Conservation (phyloP, 1,284 basidiomycete species). For the Boletus smithii region DNA sequence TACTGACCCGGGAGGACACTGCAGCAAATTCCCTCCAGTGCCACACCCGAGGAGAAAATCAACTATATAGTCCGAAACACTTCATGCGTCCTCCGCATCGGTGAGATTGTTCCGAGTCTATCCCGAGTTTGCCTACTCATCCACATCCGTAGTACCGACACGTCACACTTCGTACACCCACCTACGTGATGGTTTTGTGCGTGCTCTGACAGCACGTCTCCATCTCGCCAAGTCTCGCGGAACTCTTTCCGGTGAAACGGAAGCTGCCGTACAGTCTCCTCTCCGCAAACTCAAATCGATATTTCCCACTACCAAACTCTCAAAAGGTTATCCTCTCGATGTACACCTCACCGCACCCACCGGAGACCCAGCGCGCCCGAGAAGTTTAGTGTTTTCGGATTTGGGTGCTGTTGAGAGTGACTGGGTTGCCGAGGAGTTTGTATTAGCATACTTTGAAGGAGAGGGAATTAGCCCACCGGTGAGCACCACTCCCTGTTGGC, state of each 20-base stretch:
- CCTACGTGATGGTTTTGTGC: slow-evolving; percentile 81
- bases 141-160: slow-evolving; percentile 61
- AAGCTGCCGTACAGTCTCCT: slow-evolving; percentile 54
- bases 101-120: slow-evolving; percentile 36
- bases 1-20: background rate
- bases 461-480: slow-evolving; percentile 69
- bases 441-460: slow-evolving; percentile 72
- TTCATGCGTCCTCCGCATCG: slow-evolving; percentile 72
- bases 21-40: slow-evolving; percentile 40
- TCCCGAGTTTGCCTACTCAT: background rate
- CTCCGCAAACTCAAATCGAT: slow-evolving; percentile 70
- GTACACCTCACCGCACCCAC: slow-evolving; percentile 59
- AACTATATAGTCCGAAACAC: slow-evolving; percentile 63
- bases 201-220: slow-evolving; percentile 69
- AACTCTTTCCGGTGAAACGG: slow-evolving; percentile 55
- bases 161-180: slow-evolving; percentile 79
- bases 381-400: slow-evolving; percentile 66
- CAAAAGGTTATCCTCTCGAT: slow-evolving; percentile 66
- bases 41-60: slow-evolving; percentile 67
- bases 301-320: slow-evolving; percentile 66
- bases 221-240: slow-evolving; percentile 51
- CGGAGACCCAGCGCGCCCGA: slow-evolving; percentile 40
- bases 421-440: slow-evolving; percentile 72
- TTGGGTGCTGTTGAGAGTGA: slow-evolving; percentile 66
- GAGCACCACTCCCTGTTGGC: slow-evolving; percentile 28